phyloP scores from a whole-genome alignment of 305 asterid species.

The Solanum hybrid region DNA sequence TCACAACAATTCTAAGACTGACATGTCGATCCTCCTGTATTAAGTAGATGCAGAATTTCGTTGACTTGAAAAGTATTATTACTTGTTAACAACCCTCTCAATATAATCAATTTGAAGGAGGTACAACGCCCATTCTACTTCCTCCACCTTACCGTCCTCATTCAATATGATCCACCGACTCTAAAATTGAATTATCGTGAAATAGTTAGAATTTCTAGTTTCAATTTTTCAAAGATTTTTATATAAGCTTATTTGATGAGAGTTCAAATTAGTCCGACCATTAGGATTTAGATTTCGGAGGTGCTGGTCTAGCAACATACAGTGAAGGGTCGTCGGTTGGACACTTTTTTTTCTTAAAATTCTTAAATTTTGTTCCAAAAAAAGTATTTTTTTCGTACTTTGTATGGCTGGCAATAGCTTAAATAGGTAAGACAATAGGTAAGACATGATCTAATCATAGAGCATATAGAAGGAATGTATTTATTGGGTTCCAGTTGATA shows the following conservation, averaged over 20 bases:
- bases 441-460: conserved; percentile 6
- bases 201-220: not conserved
- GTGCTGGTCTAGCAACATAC: not conserved
- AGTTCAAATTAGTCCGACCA: not conserved
- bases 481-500: conserved; percentile 12
- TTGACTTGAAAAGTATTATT: not conserved
- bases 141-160: not conserved
- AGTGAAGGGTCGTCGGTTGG: not conserved
- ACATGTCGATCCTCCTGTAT: not conserved
- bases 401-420: conserved; percentile 10
- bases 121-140: not conserved
- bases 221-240: not conserved
- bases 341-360: not conserved
- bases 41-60: not conserved
- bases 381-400: not conserved
- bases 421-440: conserved; percentile 11
- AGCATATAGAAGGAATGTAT: conserved; percentile 8
- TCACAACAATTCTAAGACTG: not conserved
- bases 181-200: not conserved
- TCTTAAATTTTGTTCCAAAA: not conserved
- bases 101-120: not conserved
- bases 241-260: not conserved
- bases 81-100: not conserved
- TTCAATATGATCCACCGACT: not conserved
- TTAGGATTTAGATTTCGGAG: not conserved